Conservation (phyloP, 1,139 yeast species). For the Sugiyamaella castrensis region DNA sequence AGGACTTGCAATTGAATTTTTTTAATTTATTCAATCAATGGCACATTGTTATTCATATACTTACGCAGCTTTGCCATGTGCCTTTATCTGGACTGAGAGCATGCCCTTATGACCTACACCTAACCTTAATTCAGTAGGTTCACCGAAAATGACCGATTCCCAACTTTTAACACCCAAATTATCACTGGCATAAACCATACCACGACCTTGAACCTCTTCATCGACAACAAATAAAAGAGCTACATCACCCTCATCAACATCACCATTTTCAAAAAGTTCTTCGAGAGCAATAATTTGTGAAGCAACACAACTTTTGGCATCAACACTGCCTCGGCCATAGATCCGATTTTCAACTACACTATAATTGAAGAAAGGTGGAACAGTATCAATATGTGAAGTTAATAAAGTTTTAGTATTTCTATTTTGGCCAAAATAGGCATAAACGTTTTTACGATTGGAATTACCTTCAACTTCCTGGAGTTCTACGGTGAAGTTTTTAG, state of each 20-base stretch:
- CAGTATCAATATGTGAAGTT: constrained; percentile 70
- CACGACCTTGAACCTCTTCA: constrained; percentile 63
- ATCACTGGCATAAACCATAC: constrained; percentile 50
- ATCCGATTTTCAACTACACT: constrained; percentile 48
- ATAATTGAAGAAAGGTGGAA: constrained; percentile 63
- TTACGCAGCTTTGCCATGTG: constrained; percentile 53
- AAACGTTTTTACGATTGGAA: constrained; percentile 48
- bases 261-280: constrained; percentile 42
- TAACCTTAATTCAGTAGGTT: constrained; percentile 67
- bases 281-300: constrained; percentile 55
- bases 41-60: no score
- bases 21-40: no score
- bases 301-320: constrained; percentile 69
- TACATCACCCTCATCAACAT: constrained; percentile 52
- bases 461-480: constrained; percentile 39
- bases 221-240: constrained; percentile 63
- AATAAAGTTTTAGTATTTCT: constrained; percentile 51
- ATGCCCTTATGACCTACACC: constrained; percentile 71
- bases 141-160: constrained; percentile 67
- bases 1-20: no score
- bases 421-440: constrained; percentile 50
- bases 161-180: constrained; percentile 46
- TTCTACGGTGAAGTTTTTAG: constrained; percentile 53
- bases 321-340: constrained; percentile 64
- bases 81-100: constrained; percentile 39